A percentile compares a stretch with the other conserved stretches of the same genome.
These are phyloP conservation scores for Guyanaporus albipodus DNA, from an alignment of 768 basidiomycete species.

Conservation along the genomic window DNA sequence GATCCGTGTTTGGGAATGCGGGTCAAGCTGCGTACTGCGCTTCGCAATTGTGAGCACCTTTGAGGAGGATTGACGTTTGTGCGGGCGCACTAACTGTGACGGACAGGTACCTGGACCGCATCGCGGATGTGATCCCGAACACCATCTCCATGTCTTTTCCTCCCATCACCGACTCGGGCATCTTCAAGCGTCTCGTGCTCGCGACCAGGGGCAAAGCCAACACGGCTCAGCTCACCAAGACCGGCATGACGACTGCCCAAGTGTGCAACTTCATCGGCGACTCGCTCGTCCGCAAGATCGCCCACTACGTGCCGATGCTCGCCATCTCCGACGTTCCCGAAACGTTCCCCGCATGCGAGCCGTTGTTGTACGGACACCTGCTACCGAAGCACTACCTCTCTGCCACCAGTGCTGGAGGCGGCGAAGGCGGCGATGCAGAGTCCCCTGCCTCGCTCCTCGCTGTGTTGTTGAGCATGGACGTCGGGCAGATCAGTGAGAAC, in stretches of 20 bases:
- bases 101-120: slow-evolving; percentile 30
- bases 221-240: slow-evolving; percentile 28
- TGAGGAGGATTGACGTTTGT: too few relatives aligned
- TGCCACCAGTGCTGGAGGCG: slow-evolving; percentile 5
- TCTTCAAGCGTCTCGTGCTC: slow-evolving; percentile 32
- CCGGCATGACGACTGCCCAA: slow-evolving; percentile 31
- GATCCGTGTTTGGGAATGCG: slow-evolving; percentile 31
- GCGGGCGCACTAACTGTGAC: not conserved
- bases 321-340: slow-evolving; percentile 22
- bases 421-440: slow-evolving; percentile 14
- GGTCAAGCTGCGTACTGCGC: slow-evolving; percentile 24
- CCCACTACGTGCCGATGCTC: slow-evolving; percentile 31
- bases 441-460: slow-evolving; percentile 26
- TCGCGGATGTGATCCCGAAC: slow-evolving; percentile 30
- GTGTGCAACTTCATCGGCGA: slow-evolving; percentile 32
- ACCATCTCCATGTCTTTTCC: slow-evolving; percentile 33
- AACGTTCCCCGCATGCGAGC: slow-evolving; percentile 26
- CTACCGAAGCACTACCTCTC: slow-evolving; percentile 21
- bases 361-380: slow-evolving; percentile 26
- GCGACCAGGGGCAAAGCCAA: slow-evolving; percentile 27
- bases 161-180: slow-evolving; percentile 33
- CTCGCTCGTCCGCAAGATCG: slow-evolving; percentile 26
- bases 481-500: slow-evolving; percentile 28
- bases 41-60: slow-evolving; percentile 15
- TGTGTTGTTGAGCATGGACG: slow-evolving; percentile 21